phyloP scores from a whole-genome alignment of 805 yeast species.

The Candida pini region DNA sequence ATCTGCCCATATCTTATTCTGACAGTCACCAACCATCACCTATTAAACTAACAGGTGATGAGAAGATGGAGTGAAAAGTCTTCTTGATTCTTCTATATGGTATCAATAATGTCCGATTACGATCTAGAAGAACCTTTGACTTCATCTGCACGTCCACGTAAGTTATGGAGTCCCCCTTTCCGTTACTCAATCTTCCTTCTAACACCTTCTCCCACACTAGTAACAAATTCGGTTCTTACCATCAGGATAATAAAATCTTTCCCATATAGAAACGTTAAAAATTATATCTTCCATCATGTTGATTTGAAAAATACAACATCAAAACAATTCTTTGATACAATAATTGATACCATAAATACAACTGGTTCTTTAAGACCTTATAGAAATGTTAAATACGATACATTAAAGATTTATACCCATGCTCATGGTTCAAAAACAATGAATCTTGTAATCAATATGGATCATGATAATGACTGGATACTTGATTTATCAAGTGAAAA shows the following conservation, averaged over 20 bases:
- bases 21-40: too few relatives aligned
- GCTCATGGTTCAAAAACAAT: conserved; percentile 94
- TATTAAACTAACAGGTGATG: too few relatives aligned
- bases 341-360: conserved; percentile 37
- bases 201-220: conserved; percentile 16
- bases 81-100: too few relatives aligned
- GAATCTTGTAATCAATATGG: conserved; percentile 87
- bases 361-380: conserved; percentile 77
- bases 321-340: conserved; percentile 49
- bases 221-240: conserved; percentile 70
- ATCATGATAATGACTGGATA: conserved; percentile 75
- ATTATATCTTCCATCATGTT: conserved; percentile 60
- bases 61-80: too few relatives aligned
- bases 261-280: conserved; percentile 83
- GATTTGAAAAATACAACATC: conserved; percentile 70
- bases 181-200: too few relatives aligned
- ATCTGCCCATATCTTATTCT: too few relatives aligned
- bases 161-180: conserved; percentile 15
- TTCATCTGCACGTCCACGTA: conserved; percentile 65
- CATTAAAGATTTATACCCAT: conserved; percentile 83
- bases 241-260: conserved; percentile 86
- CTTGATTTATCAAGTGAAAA: conserved; percentile 34
- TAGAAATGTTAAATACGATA: conserved; percentile 66
- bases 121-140: conserved; percentile 70
- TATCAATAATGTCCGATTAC: conserved; percentile 17